Conservation (phyloP, 805 yeast species). For the Yarrowia sp. region DNA sequence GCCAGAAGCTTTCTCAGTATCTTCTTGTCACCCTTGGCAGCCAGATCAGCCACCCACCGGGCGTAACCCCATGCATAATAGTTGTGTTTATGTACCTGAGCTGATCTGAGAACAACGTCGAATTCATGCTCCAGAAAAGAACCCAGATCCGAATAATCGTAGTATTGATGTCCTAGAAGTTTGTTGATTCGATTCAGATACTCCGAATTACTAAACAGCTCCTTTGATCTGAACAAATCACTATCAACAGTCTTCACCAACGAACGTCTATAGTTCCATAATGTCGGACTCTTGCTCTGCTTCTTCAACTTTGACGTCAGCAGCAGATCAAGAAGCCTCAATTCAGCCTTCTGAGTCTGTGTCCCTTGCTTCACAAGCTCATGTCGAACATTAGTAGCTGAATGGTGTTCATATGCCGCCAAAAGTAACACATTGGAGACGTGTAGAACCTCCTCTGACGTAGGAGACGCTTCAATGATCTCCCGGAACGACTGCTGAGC, state of each 20-base stretch:
- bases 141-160: background rate
- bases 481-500: background rate
- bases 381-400: slow-evolving; percentile 47
- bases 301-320: slow-evolving; percentile 49
- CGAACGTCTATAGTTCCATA: slow-evolving; percentile 53
- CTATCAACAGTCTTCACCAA: slow-evolving; percentile 35
- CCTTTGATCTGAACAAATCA: background rate
- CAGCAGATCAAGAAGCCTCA: slow-evolving; percentile 45
- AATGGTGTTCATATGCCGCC: slow-evolving; percentile 48
- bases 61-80: slow-evolving; percentile 59
- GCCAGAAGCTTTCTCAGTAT: slow-evolving; percentile 40
- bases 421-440: slow-evolving; percentile 43
- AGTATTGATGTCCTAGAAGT: background rate
- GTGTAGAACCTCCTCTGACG: background rate
- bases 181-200: background rate
- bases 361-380: slow-evolving; percentile 40
- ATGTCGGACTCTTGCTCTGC: slow-evolving; percentile 52
- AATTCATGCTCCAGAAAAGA: slow-evolving; percentile 44
- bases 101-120: slow-evolving; percentile 50
- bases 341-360: slow-evolving; percentile 42
- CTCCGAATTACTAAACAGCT: background rate
- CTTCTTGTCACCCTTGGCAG: slow-evolving; percentile 42
- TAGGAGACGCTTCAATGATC: background rate
- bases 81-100: slow-evolving; percentile 54
- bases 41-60: slow-evolving; percentile 46